Percentiles rank a stretch among this genome's conserved stretches.
Conservation (phyloP, 225 moss, liverwort and hornwort species). For the Sphagnum tenellum region DNA sequence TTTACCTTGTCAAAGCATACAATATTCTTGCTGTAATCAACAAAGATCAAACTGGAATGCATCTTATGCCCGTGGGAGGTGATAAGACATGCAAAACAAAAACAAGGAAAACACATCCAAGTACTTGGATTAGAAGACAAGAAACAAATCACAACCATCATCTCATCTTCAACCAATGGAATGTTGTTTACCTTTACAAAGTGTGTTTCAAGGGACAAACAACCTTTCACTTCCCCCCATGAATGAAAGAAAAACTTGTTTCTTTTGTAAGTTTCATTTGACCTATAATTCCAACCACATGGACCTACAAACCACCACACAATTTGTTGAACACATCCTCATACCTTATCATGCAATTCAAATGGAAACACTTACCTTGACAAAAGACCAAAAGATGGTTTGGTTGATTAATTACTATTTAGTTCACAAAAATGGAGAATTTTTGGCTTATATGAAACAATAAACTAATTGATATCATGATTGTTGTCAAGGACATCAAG, state of each 20-base stretch:
- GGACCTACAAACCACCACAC: neutral
- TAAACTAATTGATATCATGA: too few species aligned
- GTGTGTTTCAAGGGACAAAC: neutral
- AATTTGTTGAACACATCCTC: neutral
- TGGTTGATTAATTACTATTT: neutral
- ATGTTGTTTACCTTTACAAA: neutral
- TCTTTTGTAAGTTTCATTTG: neutral
- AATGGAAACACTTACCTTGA: neutral
- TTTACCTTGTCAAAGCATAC: constrained; percentile 5
- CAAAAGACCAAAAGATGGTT: neutral
- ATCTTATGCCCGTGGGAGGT: neutral
- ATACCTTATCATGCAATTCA: neutral
- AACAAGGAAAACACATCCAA: neutral
- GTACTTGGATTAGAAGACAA: neutral
- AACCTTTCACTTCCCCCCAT: neutral
- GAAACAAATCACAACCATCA: neutral
- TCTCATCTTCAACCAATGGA: neutral
- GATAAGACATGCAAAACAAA: neutral
- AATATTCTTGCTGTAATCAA: constrained; percentile 2
- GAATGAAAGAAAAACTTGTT: neutral
- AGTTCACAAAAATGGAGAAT: neutral
- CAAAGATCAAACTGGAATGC: constrained; percentile 1
- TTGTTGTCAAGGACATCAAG: constrained; percentile 79
- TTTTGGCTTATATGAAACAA: neutral
- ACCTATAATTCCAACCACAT: neutral